Percentiles rank a stretch among this genome's conserved stretches.
These are phyloP conservation scores for Sordariomycetes sp. DNA, from an alignment of 2,329 filamentous ascomycete genomes.

Conservation along the genomic window DNA sequence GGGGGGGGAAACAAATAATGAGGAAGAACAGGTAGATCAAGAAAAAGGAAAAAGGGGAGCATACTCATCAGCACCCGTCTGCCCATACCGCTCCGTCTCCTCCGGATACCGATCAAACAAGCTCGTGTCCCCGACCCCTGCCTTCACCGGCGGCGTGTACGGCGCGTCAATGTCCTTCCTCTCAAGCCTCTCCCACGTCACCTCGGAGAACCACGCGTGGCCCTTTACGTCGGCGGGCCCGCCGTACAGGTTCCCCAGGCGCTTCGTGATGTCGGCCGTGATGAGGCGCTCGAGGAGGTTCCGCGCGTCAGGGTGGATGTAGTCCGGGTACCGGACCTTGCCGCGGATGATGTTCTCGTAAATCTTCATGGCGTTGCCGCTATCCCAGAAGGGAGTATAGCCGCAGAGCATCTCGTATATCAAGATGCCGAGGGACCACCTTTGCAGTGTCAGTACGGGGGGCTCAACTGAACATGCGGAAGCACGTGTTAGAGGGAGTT, in stretches of 20 bases:
- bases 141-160: slow-evolving; percentile 91
- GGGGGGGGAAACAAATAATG: neutral
- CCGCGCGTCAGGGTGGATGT: slow-evolving; percentile 88
- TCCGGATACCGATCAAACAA: slow-evolving; percentile 98
- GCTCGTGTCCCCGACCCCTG: slow-evolving; percentile 86
- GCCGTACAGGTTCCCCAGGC: slow-evolving; percentile 84
- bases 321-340: slow-evolving; percentile 90
- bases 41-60: no score
- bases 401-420: slow-evolving; percentile 99
- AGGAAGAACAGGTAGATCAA: no score
- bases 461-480: neutral
- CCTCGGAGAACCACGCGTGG: slow-evolving; percentile 92
- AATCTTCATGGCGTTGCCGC: slow-evolving; percentile 95
- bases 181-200: slow-evolving; percentile 89
- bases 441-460: slow-evolving; percentile 22
- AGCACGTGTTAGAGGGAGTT: neutral
- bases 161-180: slow-evolving; percentile 97
- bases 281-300: slow-evolving; percentile 87
- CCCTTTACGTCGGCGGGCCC: slow-evolving; percentile 88
- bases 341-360: slow-evolving; percentile 98
- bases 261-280: slow-evolving; percentile 87
- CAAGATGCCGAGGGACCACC: slow-evolving; percentile 96
- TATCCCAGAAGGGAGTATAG: slow-evolving; percentile 98
- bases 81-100: slow-evolving; percentile 85
- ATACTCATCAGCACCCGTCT: slow-evolving; percentile 66